These are phyloP conservation scores for Penicillium fimorum DNA, from an alignment of 495 filamentous ascomycete genomes.

Conservation along the genomic window DNA sequence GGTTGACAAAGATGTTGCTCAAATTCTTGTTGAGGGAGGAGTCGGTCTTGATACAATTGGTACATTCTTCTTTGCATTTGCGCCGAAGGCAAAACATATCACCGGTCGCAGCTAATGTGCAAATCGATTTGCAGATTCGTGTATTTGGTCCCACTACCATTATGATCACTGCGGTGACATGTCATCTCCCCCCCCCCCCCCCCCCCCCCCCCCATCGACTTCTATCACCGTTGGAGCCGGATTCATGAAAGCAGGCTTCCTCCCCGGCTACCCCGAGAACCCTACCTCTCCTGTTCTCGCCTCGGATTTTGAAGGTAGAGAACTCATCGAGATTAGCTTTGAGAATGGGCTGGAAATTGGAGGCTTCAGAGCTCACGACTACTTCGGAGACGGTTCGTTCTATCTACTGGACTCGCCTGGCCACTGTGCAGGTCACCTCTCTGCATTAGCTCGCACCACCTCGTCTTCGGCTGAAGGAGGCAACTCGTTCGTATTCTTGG, in stretches of 20 bases:
- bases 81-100: too few species aligned
- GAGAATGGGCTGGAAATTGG: background rate
- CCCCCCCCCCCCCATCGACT: background rate
- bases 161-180: background rate
- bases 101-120: too few species aligned
- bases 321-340: background rate
- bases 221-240: background rate
- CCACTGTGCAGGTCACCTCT: background rate
- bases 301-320: background rate
- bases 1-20: background rate
- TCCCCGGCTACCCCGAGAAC: background rate
- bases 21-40: background rate
- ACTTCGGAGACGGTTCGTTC: background rate
- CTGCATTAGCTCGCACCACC: too few species aligned
- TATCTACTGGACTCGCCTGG: background rate
- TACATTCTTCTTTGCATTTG: too few species aligned
- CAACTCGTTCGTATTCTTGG: too few species aligned
- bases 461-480: too few species aligned
- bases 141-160: background rate
- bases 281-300: background rate
- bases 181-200: too few species aligned
- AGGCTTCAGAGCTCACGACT: background rate
- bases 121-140: too few species aligned
- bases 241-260: background rate
- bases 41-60: background rate